These are phyloP conservation scores for Tillandsia fasciculata DNA, from an alignment of 176 grass and related monocot species.

Conservation along the genomic window DNA sequence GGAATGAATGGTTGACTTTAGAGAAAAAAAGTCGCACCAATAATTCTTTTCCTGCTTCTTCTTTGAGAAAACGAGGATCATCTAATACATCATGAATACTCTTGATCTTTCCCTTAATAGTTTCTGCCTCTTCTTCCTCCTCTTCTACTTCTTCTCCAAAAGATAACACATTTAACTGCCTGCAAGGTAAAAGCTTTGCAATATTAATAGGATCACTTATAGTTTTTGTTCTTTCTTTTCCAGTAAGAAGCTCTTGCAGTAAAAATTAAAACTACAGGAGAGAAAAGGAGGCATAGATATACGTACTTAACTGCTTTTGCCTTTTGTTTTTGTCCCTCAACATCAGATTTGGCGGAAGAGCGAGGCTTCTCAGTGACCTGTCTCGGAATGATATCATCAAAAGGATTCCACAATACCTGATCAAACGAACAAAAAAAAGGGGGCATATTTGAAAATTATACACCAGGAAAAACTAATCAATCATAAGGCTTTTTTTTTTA, in stretches of 20 bases:
- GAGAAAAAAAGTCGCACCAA: conserved; percentile 26
- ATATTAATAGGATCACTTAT: not conserved
- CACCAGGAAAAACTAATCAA: not conserved
- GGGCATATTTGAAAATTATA: not conserved
- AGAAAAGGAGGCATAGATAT: not conserved
- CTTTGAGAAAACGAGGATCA: conserved; percentile 81
- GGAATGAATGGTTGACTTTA: not conserved
- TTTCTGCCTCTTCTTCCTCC: conserved; percentile 61
- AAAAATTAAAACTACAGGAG: not conserved
- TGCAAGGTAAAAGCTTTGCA: conserved; percentile 18
- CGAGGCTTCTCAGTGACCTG: conserved; percentile 42
- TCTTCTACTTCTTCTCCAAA: conserved; percentile 98
- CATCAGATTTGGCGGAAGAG: conserved; percentile 38
- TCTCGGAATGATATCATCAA: conserved; percentile 88
- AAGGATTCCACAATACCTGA: conserved; percentile 94
- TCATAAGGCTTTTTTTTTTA: not conserved
- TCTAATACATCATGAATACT: conserved; percentile 94
- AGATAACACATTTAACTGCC: conserved; percentile 85
- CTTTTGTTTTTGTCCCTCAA: conserved; percentile 39
- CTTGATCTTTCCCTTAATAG: conserved; percentile 81
- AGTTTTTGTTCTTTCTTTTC: not conserved
- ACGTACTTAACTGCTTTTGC: conserved; percentile 88
- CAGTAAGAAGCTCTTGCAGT: too few relatives aligned
- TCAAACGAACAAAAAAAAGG: conserved; percentile 12
- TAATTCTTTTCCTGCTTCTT: conserved; percentile 34